A percentile compares a stretch with the other conserved stretches of the same genome.
phyloP scores from a whole-genome alignment of 2,329 filamentous ascomycete genomes.

The Colletotrichum sp. region DNA sequence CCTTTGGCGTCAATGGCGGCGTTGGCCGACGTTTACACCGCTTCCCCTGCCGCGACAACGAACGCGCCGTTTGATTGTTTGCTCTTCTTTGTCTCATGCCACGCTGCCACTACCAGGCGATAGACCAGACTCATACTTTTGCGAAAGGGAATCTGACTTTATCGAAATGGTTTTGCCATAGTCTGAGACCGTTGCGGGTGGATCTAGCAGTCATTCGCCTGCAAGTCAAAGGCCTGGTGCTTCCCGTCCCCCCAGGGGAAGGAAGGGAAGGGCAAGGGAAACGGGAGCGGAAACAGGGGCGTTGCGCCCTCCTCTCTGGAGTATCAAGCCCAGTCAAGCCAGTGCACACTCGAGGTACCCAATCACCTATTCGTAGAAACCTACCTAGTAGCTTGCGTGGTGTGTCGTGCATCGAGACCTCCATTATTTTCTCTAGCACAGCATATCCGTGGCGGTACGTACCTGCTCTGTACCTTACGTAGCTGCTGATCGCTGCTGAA shows the following conservation, averaged over 20 bases:
- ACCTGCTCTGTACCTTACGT: neutral
- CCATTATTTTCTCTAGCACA: neutral
- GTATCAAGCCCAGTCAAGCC: neutral
- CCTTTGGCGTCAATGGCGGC: constrained; percentile 1
- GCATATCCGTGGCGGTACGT: neutral
- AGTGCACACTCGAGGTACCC: neutral
- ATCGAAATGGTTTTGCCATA: constrained; percentile 4
- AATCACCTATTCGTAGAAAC: neutral
- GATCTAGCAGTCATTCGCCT: constrained; percentile 4
- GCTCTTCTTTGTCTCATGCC: constrained; percentile 5
- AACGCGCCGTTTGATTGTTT: constrained; percentile 3
- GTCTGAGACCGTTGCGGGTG: constrained; percentile 10
- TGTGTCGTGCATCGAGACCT: neutral
- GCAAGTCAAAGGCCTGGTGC: neutral
- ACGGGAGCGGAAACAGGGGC: neutral
- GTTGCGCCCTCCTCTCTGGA: neutral
- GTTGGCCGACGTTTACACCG: constrained; percentile 4
- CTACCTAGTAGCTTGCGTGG: neutral
- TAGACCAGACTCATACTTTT: neutral
- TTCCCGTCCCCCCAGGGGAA: neutral
- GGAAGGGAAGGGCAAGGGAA: neutral
- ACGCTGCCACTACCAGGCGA: neutral
- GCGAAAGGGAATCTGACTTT: constrained; percentile 11
- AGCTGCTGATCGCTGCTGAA: neutral
- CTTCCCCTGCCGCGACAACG: neutral